Percentiles rank a stretch among this genome's conserved stretches.
These are phyloP conservation scores for Dactylis glomerata DNA, from an alignment of 176 grass and related monocot genomes.

Conservation along the genomic window DNA sequence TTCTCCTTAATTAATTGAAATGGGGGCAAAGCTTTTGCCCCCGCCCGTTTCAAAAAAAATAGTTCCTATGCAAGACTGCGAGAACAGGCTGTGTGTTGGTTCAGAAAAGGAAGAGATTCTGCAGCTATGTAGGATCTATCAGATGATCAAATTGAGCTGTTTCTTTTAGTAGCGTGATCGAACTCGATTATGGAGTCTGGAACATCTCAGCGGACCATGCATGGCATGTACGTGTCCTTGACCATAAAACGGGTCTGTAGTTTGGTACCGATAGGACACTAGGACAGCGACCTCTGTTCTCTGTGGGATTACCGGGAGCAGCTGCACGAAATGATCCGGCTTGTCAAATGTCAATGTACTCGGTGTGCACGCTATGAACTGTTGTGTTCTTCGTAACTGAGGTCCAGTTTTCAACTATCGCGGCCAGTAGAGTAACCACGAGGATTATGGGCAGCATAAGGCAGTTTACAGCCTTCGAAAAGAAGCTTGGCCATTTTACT, in stretches of 20 bases:
- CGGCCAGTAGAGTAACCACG: neutral
- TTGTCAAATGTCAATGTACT: slow-evolving; percentile 30
- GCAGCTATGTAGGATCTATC: too few relatives aligned
- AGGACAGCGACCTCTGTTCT: neutral
- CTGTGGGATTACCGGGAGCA: neutral
- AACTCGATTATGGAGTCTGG: too few relatives aligned
- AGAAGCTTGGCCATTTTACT: neutral
- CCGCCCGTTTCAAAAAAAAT: too few relatives aligned
- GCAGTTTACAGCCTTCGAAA: neutral
- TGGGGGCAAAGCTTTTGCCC: too few relatives aligned
- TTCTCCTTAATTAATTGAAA: too few relatives aligned
- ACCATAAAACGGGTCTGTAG: neutral
- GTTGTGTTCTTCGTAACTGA: neutral
- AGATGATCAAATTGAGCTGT: too few relatives aligned
- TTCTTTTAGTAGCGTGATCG: too few relatives aligned
- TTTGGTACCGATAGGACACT: slow-evolving; percentile 15
- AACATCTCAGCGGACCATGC: too few relatives aligned
- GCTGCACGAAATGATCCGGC: too few relatives aligned
- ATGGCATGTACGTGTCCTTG: neutral
- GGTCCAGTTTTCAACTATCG: neutral
- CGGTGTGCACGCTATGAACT: slow-evolving; percentile 17
- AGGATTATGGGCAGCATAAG: neutral
- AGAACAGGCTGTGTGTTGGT: too few relatives aligned
- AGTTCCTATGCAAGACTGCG: too few relatives aligned
- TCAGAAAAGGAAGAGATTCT: too few relatives aligned